Evolutionary conservation across 768 basidiomycete species (phyloP), one percentile per base, ranked within the genome.

Genomic region (Suillus plorans): DNA sequence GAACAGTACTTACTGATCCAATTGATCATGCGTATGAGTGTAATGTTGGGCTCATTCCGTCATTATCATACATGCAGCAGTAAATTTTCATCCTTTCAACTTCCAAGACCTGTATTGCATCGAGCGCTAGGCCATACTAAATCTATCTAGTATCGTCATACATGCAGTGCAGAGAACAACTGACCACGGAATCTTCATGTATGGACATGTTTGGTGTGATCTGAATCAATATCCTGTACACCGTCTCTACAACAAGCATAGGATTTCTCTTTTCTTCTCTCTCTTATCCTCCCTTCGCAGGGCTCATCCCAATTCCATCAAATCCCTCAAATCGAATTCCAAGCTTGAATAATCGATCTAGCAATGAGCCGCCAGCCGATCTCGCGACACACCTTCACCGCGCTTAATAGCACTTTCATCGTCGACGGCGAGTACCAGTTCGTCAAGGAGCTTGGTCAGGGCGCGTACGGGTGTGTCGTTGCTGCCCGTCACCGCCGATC

Each of bases 371-470:
- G 58, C 42, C 58, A 59, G 58, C 58, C 41, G 18, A 59, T 90
- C 86, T 87, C 89, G 72, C 82, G 91, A 66, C 90, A 91, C 74
- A 87, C 84, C 47, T 94, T 95, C 79, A 88, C 84, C 66, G 86
- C 94, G 5, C 87, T 96, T 71, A 92, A 92, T 75, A 93, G 92
- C 62, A 90, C 85, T 58, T 96, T 95, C 73, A 79, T 94, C 66
- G 92, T 97, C 75, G 94, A 96, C 72, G 82, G 88, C 16, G 90
- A 93, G 76, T 97, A 96, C 71, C 87, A 91, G 73, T 97, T 92
- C 76, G 93, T 96, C 78, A 99, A 99, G 80, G 96, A 98, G 73
- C 91, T 99, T 61, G 95, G 95, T 37, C 94, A 96, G 77, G 95
- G 96, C 69, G 95, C 95, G 25, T 97, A 97, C 75, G 94, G 95